Evolutionary conservation across 768 basidiomycete species (phyloP), one percentile per base, ranked within the genome.

Genomic region (Panaeolus cyanescens): DNA sequence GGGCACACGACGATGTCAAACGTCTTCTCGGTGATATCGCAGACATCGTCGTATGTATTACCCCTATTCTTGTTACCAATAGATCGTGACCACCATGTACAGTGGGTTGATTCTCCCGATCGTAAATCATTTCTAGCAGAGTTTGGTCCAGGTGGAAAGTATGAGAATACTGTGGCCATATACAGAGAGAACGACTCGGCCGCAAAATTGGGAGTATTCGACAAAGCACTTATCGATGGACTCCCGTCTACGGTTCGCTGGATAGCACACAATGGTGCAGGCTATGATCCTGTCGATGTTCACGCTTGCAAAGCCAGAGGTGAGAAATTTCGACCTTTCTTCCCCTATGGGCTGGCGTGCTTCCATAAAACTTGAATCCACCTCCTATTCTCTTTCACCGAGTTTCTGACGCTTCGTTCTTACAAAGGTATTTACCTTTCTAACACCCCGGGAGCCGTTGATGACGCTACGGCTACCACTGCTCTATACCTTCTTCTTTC

Each of bases 211-310:
- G 94, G 92, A 19, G 75, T 85, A 15, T 95, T 94, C 68, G 92
- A 97, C 72, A 84, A 85, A 71, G 90, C 90, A 63, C 79, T 96
- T 64, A 80, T 97, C 64, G 74, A 80, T 54, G 85, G 82, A 0
- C 79, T 97, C 9, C 88, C 93, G 1, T 62, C 80, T 1, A 80
- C 79, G 19, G 82, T 96, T 63, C 88, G 88, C 68, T 95, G 91
- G 89, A 93, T 96, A 70, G 92, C 89, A 1, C 94, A 95, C 73
- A 95, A 95, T 60, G 95, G 95, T 10, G 94, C 95, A 0, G 94
- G 95, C 0, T 97, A 97, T 71, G 94, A 97, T 71, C 87, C 89
- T 62, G 89, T 96, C 64, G 90, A 95, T 68, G 85, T 95, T 15
- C 72, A 75, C 6, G 89, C 89, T 4, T 90, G 89, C 72, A 91